phyloP scores from a whole-genome alignment of 2,329 filamentous ascomycete species.

The Ophiocordyceps australis region DNA sequence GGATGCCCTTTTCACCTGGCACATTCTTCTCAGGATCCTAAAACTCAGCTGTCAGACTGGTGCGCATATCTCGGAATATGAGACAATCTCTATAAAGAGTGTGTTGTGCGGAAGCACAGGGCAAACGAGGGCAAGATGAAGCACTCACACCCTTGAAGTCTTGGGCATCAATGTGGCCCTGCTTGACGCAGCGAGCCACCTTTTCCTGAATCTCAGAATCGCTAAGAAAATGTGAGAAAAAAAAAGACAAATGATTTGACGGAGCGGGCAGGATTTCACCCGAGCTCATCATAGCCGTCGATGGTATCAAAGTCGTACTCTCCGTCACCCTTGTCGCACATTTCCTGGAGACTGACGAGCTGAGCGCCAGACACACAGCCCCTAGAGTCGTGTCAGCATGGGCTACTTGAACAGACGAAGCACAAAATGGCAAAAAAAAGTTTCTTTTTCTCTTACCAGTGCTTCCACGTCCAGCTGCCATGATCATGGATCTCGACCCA shows the following conservation, averaged over 20 bases:
- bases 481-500: slow-evolving; percentile 47
- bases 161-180: slow-evolving; percentile 67
- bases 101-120: no score
- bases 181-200: slow-evolving; percentile 49
- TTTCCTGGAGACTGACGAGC: slow-evolving; percentile 44
- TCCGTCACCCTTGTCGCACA: slow-evolving; percentile 25
- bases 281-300: slow-evolving; percentile 67
- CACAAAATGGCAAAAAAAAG: neutral
- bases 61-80: no score
- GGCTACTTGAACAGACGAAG: neutral
- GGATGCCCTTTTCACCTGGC: slow-evolving; percentile 48
- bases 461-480: slow-evolving; percentile 59
- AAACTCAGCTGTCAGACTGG: no score
- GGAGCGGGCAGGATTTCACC: slow-evolving; percentile 6
- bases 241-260: no score
- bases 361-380: slow-evolving; percentile 72
- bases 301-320: slow-evolving; percentile 45
- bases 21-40: slow-evolving; percentile 62
- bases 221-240: no score
- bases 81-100: no score
- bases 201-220: slow-evolving; percentile 52
- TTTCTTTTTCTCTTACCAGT: slow-evolving; percentile 48
- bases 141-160: slow-evolving; percentile 89
- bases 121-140: slow-evolving; percentile 19
- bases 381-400: slow-evolving; percentile 27